A percentile compares a stretch with the other conserved stretches of the same genome.
Evolutionary conservation across 257 asterid species (phyloP).

Genomic region (Cordia subcordata): DNA sequence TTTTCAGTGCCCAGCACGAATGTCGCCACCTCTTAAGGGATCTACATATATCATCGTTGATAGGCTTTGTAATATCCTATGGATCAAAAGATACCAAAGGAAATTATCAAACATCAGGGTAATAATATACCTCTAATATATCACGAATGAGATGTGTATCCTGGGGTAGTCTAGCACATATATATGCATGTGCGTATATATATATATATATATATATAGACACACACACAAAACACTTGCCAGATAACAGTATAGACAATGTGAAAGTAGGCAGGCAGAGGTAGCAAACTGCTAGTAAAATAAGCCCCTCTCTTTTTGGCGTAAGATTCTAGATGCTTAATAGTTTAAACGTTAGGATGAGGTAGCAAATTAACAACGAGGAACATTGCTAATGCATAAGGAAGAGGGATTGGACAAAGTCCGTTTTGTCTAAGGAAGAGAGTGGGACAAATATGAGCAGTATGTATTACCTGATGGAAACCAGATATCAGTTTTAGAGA

Average conservation of each 20-base stretch:
- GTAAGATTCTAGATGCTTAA: too few relatives aligned
- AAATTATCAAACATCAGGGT: not conserved
- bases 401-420: not conserved
- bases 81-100: slow-evolving; percentile 8
- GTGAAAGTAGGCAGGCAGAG: too few relatives aligned
- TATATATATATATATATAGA: too few relatives aligned
- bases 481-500: slow-evolving; percentile 84
- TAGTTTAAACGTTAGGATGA: too few relatives aligned
- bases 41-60: slow-evolving; percentile 68
- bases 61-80: slow-evolving; percentile 91
- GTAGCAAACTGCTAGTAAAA: too few relatives aligned
- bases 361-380: too few relatives aligned
- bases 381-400: not conserved
- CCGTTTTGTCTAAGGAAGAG: not conserved
- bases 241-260: too few relatives aligned
- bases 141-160: not conserved
- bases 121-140: not conserved
- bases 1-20: slow-evolving; percentile 82
- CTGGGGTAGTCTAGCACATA: too few relatives aligned
- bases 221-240: too few relatives aligned
- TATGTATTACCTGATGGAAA: slow-evolving; percentile 67
- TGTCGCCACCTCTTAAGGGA: slow-evolving; percentile 69
- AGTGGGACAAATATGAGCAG: not conserved
- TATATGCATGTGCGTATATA: too few relatives aligned
- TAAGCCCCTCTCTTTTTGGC: too few relatives aligned